These are phyloP conservation scores for Cinnamomum micranthum DNA, from an alignment of 164 flowering plant genomes.

Conservation along the genomic window DNA sequence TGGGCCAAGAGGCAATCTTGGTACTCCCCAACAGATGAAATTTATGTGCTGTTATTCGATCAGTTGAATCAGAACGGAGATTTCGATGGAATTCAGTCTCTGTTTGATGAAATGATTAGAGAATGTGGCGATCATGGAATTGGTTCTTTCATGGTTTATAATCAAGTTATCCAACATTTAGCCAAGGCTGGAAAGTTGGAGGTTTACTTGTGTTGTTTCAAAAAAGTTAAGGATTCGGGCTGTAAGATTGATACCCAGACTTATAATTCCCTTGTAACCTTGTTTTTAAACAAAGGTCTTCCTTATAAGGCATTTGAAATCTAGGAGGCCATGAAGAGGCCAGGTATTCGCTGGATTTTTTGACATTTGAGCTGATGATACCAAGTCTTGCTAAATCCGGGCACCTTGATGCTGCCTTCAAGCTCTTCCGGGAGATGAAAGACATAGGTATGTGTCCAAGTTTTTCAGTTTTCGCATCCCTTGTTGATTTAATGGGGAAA, in stretches of 20 bases:
- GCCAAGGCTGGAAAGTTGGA: conserved; percentile 91
- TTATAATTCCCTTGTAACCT: conserved; percentile 64
- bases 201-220: conserved; percentile 83
- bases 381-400: conserved; percentile 93
- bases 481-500: conserved; percentile 94
- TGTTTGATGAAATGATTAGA: conserved; percentile 79
- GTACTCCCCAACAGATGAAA: too few species aligned
- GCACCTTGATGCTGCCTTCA: conserved; percentile 87
- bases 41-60: conserved; percentile 47
- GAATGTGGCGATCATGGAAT: conserved; percentile 37
- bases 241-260: conserved; percentile 66
- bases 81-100: conserved; percentile 61
- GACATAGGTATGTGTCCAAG: conserved; percentile 52
- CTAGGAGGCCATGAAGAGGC: conserved; percentile 69
- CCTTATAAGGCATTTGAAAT: conserved; percentile 97
- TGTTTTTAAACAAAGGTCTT: conserved; percentile 79
- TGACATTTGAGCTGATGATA: conserved; percentile 88
- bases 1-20: too few species aligned
- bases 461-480: conserved; percentile 52
- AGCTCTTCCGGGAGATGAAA: conserved; percentile 92
- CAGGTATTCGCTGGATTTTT: conserved; percentile 54
- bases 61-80: conserved; percentile 55
- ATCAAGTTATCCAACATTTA: conserved; percentile 70
- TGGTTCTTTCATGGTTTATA: conserved; percentile 41
- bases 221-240: conserved; percentile 66